Evolutionary conservation across 805 yeast species (phyloP).

Genomic region (Metschnikowia kofuensis): DNA sequence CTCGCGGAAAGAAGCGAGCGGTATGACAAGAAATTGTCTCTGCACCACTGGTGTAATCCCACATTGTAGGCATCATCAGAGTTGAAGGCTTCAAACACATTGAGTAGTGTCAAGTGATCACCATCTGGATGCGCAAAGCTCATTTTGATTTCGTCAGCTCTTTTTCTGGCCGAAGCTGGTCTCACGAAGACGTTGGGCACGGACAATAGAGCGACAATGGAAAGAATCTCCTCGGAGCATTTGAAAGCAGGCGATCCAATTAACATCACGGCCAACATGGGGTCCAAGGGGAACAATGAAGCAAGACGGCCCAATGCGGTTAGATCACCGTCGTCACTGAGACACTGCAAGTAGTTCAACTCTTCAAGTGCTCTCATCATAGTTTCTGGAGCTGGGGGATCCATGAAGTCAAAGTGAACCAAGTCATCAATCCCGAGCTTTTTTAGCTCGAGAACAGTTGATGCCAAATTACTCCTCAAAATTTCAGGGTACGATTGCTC

Average conservation of each 20-base stretch:
- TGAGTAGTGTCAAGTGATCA: slow-evolving; percentile 87
- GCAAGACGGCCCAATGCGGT: slow-evolving; percentile 89
- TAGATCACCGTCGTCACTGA: slow-evolving; percentile 87
- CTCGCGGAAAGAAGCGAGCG: slow-evolving; percentile 85
- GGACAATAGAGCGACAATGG: slow-evolving; percentile 85
- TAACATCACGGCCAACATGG: slow-evolving; percentile 89
- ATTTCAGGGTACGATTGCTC: slow-evolving; percentile 97
- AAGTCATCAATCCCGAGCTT: slow-evolving; percentile 93
- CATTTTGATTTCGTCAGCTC: slow-evolving; percentile 88
- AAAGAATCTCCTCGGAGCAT: slow-evolving; percentile 85
- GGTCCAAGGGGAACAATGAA: slow-evolving; percentile 92
- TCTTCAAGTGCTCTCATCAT: slow-evolving; percentile 99
- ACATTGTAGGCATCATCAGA: slow-evolving; percentile 66
- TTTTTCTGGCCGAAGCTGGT: slow-evolving; percentile 81
- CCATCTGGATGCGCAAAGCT: slow-evolving; percentile 91
- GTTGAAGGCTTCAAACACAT: slow-evolving; percentile 82
- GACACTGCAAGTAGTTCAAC: slow-evolving; percentile 82
- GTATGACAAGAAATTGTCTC: slow-evolving; percentile 80
- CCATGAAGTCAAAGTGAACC: slow-evolving; percentile 98
- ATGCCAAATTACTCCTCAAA: slow-evolving; percentile 82
- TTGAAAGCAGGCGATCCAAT: slow-evolving; percentile 81
- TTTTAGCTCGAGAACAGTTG: slow-evolving; percentile 89
- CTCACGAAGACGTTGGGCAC: slow-evolving; percentile 95
- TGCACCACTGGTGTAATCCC: slow-evolving; percentile 82
- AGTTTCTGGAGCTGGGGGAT: slow-evolving; percentile 99